A percentile compares a stretch with the other conserved stretches of the same genome.
phyloP scores from a whole-genome alignment of 371 early-diverging fungal species.

The Apophysomyces ossiformis region DNA sequence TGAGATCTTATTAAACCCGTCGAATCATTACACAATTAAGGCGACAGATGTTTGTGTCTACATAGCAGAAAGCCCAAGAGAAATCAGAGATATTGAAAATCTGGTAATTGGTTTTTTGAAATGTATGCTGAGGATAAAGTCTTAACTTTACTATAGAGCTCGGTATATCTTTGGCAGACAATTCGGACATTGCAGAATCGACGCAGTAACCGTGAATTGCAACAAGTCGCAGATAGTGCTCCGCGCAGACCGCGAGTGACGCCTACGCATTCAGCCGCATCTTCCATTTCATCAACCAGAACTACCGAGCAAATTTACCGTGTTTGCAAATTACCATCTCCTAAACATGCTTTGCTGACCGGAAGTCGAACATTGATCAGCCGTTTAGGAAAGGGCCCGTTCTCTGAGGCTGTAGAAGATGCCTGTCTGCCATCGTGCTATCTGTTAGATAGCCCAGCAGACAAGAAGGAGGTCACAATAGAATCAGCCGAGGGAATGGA shows the following conservation, averaged over 20 bases:
- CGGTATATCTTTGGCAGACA: constrained; percentile 23
- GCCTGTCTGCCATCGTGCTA: constrained; percentile 51
- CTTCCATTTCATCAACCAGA: neutral
- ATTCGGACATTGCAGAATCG: constrained; percentile 18
- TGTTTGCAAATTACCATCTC: constrained; percentile 26
- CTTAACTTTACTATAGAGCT: constrained; percentile 15
- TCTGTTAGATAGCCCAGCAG: constrained; percentile 44
- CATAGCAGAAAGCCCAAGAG: constrained; percentile 66
- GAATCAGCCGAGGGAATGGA: constrained; percentile 38
- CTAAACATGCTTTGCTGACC: constrained; percentile 34
- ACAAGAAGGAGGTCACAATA: constrained; percentile 31
- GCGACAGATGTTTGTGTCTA: constrained; percentile 61
- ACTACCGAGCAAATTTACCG: constrained; percentile 13
- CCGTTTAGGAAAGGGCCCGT: constrained; percentile 34
- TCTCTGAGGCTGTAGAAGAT: constrained; percentile 29
- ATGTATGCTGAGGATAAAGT: neutral
- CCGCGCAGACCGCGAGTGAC: neutral
- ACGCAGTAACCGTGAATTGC: neutral
- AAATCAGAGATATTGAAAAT: constrained; percentile 50
- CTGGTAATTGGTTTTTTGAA: constrained; percentile 29
- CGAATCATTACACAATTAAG: constrained; percentile 58
- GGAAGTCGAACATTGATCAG: constrained; percentile 35
- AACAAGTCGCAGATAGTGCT: neutral
- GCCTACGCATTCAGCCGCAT: neutral
- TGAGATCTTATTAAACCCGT: constrained; percentile 70